phyloP scores from a whole-genome alignment of 768 basidiomycete genomes.

The Pisolithus marmoratus region DNA sequence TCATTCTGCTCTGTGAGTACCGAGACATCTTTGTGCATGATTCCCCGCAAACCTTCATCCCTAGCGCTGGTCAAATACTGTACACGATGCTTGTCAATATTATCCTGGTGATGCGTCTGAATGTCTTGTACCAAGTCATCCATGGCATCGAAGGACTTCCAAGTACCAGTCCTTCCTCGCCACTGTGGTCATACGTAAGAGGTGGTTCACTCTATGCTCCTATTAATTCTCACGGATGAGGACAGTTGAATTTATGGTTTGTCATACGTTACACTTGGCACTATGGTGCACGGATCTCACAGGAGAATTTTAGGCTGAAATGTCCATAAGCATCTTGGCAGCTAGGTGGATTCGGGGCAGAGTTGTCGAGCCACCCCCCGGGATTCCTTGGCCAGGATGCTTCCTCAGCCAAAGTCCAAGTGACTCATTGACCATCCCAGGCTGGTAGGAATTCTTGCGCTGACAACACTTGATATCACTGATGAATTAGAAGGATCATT shows the following conservation, averaged over 20 bases:
- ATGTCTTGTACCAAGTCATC: constrained; percentile 8
- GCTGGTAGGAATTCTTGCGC: not conserved
- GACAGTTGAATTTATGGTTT: not conserved
- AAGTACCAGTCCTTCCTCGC: not conserved
- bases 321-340: not conserved
- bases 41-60: too few relatives aligned
- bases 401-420: not conserved
- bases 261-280: not conserved
- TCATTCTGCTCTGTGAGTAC: too few relatives aligned
- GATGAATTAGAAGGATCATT: not conserved
- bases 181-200: not conserved
- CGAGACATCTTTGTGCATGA: too few relatives aligned
- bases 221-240: not conserved
- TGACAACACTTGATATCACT: not conserved
- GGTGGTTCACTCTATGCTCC: not conserved
- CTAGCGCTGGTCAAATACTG: too few relatives aligned
- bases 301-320: not conserved
- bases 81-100: constrained; percentile 14
- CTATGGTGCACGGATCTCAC: not conserved
- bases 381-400: not conserved
- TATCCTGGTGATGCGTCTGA: constrained; percentile 16
- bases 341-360: not conserved
- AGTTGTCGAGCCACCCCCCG: not conserved
- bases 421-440: not conserved
- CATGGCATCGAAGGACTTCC: not conserved